Evolutionary conservation across 257 asterid species (phyloP).

Genomic region (Solanum ossicruentum): DNA sequence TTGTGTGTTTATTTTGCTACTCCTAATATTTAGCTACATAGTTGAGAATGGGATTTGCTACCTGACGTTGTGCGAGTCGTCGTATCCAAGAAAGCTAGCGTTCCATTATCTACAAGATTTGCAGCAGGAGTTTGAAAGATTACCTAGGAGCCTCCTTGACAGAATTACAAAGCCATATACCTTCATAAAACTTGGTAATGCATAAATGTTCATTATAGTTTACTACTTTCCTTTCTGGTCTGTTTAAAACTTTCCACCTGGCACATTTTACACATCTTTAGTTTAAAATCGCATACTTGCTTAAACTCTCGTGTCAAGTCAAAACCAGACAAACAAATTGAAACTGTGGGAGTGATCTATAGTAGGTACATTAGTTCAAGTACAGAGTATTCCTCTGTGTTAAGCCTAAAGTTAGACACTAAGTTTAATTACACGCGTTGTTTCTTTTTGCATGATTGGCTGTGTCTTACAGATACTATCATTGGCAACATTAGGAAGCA

Average conservation of each 20-base stretch:
- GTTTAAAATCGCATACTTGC: neutral
- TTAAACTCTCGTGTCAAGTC: rapidly evolving
- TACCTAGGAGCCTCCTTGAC: conserved; percentile 12
- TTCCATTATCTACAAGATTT: conserved; percentile 43
- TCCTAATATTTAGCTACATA: conserved; percentile 20
- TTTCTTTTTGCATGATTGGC: neutral
- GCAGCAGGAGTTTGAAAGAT: conserved; percentile 29
- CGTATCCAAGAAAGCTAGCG: conserved; percentile 46
- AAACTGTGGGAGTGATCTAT: neutral
- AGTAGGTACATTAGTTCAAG: neutral
- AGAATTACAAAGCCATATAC: conserved; percentile 32
- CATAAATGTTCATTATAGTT: neutral
- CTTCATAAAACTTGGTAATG: conserved; percentile 41
- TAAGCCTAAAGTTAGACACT: neutral
- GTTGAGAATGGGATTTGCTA: conserved; percentile 50
- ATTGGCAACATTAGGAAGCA: conserved; percentile 38
- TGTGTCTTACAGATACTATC: conserved; percentile 18
- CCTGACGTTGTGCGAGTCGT: conserved; percentile 34
- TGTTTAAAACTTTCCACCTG: neutral
- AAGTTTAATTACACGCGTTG: neutral
- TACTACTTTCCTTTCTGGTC: neutral
- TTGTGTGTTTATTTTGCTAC: too few relatives aligned
- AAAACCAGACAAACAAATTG: neutral
- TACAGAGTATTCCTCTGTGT: neutral
- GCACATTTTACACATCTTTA: too few relatives aligned